A percentile compares a stretch with the other conserved stretches of the same genome.
These are phyloP conservation scores for Trichocomaceae sp. DNA, from an alignment of 2,329 filamentous ascomycete genomes.

Conservation along the genomic window DNA sequence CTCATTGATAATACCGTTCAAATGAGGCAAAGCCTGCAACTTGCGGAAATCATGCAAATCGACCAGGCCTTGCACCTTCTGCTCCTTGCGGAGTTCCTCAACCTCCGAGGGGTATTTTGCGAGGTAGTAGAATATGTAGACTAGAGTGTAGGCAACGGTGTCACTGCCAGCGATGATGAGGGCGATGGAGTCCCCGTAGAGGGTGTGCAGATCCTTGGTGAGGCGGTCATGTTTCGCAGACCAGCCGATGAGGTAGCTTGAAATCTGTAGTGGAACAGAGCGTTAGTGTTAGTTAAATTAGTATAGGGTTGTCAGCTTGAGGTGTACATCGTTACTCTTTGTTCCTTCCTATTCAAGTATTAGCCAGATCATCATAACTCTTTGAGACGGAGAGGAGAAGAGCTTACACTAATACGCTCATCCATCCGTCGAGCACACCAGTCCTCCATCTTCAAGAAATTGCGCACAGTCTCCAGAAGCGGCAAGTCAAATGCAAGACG, in stretches of 20 bases:
- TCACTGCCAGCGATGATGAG: constrained; percentile 24
- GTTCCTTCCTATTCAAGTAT: background rate
- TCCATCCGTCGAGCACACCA: background rate
- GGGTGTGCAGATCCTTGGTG: background rate
- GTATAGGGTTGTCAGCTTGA: background rate
- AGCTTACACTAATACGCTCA: background rate
- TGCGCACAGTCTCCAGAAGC: background rate
- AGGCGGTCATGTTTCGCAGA: background rate
- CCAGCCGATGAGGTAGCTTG: background rate
- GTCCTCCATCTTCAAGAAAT: background rate
- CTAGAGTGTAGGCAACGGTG: constrained; percentile 37
- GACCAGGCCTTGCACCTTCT: constrained; percentile 16
- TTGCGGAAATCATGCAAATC: background rate
- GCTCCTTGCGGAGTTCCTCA: constrained; percentile 28
- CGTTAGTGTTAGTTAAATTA: background rate
- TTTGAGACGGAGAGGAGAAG: background rate
- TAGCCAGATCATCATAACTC: background rate
- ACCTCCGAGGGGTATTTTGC: constrained; percentile 22
- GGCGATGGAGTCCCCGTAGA: background rate
- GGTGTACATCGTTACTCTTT: background rate
- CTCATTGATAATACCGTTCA: constrained; percentile 41
- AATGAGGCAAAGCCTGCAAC: constrained; percentile 16
- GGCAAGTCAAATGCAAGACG: background rate
- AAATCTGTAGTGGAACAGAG: background rate
- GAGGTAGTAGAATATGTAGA: constrained; percentile 36